Conservation (phyloP, 2,329 filamentous ascomycete species). For the Arthroderma sp. region DNA sequence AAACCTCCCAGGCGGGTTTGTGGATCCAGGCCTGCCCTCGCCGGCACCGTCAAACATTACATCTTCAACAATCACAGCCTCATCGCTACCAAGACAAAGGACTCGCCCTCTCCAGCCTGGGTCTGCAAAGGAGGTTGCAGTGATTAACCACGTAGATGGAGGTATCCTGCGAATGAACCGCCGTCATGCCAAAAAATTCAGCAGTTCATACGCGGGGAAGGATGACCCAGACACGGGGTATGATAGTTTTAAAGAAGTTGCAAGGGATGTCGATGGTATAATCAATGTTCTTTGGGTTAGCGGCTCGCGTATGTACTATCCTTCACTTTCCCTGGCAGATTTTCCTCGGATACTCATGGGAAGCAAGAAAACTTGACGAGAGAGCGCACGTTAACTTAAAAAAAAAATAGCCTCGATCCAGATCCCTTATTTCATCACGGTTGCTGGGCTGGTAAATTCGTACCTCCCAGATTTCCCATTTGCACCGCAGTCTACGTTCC, state of each 20-base stretch:
- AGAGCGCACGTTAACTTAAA: not conserved
- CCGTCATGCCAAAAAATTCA: constrained; percentile 40
- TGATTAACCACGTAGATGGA: constrained; percentile 46
- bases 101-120: constrained; percentile 41
- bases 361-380: too few relatives aligned
- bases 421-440: constrained; percentile 66
- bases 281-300: constrained; percentile 76
- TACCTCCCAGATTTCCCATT: constrained; percentile 62
- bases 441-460: constrained; percentile 59
- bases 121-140: constrained; percentile 44
- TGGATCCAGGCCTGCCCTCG: constrained; percentile 27
- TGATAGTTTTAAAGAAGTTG: constrained; percentile 54
- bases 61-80: constrained; percentile 24
- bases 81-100: constrained; percentile 39
- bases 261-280: constrained; percentile 58
- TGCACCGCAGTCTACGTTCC: constrained; percentile 54
- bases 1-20: constrained; percentile 26
- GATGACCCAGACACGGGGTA: constrained; percentile 39
- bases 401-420: constrained; percentile 54
- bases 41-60: constrained; percentile 35
- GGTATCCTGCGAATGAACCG: constrained; percentile 38
- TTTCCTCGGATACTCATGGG: not conserved
- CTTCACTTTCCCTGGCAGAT: not conserved
- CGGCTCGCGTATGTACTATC: constrained; percentile 57
- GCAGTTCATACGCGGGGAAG: constrained; percentile 11